A percentile compares a stretch with the other conserved stretches of the same genome.
These are phyloP conservation scores for Claviceps quebecensis DNA, from an alignment of 2,329 filamentous ascomycete genomes.

Conservation along the genomic window DNA sequence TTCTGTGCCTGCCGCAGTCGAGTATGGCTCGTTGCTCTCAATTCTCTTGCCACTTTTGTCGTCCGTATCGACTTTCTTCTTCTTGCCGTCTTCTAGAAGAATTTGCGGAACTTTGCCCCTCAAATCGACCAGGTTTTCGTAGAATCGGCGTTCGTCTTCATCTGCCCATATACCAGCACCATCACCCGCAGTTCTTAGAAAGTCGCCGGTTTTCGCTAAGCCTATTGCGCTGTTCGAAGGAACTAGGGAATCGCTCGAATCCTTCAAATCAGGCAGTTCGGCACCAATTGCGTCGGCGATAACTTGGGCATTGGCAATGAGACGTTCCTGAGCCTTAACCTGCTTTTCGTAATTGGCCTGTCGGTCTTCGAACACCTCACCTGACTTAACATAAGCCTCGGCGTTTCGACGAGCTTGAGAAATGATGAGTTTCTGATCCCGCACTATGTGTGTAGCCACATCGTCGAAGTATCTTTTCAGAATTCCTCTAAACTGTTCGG, in stretches of 20 bases:
- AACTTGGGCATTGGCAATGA: constrained; percentile 79
- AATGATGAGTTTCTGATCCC: constrained; percentile 82
- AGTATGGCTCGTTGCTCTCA: constrained; percentile 39
- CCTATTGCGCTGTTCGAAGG: constrained; percentile 68
- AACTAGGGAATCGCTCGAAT: constrained; percentile 57
- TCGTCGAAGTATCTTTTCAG: constrained; percentile 83
- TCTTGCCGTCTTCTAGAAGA: constrained; percentile 83
- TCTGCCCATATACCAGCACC: constrained; percentile 97
- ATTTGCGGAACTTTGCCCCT: constrained; percentile 93
- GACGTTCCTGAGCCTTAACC: constrained; percentile 78
- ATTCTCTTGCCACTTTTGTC: constrained; percentile 68
- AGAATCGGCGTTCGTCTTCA: constrained; percentile 93
- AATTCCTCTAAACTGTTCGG: constrained; percentile 75
- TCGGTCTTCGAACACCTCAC: constrained; percentile 94
- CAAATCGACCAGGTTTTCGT: constrained; percentile 89
- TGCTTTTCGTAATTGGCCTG: constrained; percentile 94
- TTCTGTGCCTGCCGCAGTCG: constrained; percentile 34
- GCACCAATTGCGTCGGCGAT: constrained; percentile 76
- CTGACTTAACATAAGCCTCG: constrained; percentile 95
- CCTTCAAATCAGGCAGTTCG: constrained; percentile 88
- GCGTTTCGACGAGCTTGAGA: constrained; percentile 87
- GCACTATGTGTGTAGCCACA: constrained; percentile 72
- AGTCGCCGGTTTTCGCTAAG: constrained; percentile 85
- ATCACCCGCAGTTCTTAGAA: constrained; percentile 77
- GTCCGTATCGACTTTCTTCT: constrained; percentile 74